Conservation (phyloP, 1,284 basidiomycete genomes). For the Xerocomus cyaneibrunnescens region DNA sequence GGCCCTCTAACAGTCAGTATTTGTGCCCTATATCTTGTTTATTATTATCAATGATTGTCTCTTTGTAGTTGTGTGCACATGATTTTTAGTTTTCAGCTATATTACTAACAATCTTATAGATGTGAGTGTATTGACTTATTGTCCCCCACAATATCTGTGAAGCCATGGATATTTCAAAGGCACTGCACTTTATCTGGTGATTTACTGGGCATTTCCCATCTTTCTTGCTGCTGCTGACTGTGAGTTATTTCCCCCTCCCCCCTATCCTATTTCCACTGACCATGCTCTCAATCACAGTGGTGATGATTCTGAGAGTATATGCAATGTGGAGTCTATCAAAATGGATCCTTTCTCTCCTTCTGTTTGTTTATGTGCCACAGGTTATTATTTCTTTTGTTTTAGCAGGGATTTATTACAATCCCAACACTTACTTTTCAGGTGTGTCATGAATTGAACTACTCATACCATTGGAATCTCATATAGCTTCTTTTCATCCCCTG, state of each 20-base stretch:
- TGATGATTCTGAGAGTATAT: conserved; percentile 5
- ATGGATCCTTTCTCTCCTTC: neutral
- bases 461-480: neutral
- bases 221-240: conserved; percentile 1
- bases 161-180: neutral
- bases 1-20: neutral
- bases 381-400: neutral
- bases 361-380: neutral
- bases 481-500: neutral
- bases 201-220: neutral
- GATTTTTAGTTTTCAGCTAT: neutral
- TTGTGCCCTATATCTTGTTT: neutral
- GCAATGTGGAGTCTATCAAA: conserved; percentile 2
- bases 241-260: neutral
- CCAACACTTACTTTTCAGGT: neutral
- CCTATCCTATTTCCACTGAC: neutral
- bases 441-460: neutral
- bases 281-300: neutral
- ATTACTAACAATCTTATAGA: neutral
- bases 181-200: neutral
- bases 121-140: neutral
- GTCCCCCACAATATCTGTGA: neutral
- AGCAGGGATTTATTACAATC: neutral
- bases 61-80: conserved; percentile 1
- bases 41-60: neutral